Evolutionary conservation across 331 rosid species (phyloP).

Genomic region (Malus hybrid): DNA sequence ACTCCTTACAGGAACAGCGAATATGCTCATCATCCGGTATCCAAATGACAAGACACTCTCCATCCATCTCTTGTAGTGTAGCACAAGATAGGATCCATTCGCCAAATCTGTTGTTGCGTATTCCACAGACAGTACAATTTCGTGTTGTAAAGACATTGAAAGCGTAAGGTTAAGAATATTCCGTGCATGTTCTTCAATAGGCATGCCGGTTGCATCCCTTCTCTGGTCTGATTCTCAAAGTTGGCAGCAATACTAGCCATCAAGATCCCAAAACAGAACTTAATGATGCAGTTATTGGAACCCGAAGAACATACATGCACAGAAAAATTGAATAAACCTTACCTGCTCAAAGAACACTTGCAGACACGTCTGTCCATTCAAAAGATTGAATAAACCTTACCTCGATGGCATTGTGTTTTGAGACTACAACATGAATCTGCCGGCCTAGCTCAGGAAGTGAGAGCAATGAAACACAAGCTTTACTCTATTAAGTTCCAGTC

Average conservation of each 20-base stretch:
- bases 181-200: slow-evolving; percentile 58
- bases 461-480: slow-evolving; percentile 67
- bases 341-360: slow-evolving; percentile 59
- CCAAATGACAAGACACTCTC: slow-evolving; percentile 47
- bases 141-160: slow-evolving; percentile 44
- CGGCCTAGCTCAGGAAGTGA: slow-evolving; percentile 41
- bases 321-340: neutral
- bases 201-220: slow-evolving; percentile 46
- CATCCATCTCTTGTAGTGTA: slow-evolving; percentile 51
- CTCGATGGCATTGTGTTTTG: slow-evolving; percentile 39
- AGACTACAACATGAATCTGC: slow-evolving; percentile 63
- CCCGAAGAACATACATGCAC: neutral
- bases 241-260: slow-evolving; percentile 30
- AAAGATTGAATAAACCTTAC: neutral
- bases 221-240: slow-evolving; percentile 27
- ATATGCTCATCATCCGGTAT: slow-evolving; percentile 39
- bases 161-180: slow-evolving; percentile 44
- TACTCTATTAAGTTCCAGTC: slow-evolving; percentile 63
- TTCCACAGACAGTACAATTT: slow-evolving; percentile 40
- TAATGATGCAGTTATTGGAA: neutral
- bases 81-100: slow-evolving; percentile 52
- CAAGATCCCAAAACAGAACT: neutral
- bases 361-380: slow-evolving; percentile 32
- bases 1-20: slow-evolving; percentile 57
- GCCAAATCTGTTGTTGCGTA: slow-evolving; percentile 39